Evolutionary conservation across 306 rosid genomes (phyloP).

Genomic region (Lagenaria siceraria): DNA sequence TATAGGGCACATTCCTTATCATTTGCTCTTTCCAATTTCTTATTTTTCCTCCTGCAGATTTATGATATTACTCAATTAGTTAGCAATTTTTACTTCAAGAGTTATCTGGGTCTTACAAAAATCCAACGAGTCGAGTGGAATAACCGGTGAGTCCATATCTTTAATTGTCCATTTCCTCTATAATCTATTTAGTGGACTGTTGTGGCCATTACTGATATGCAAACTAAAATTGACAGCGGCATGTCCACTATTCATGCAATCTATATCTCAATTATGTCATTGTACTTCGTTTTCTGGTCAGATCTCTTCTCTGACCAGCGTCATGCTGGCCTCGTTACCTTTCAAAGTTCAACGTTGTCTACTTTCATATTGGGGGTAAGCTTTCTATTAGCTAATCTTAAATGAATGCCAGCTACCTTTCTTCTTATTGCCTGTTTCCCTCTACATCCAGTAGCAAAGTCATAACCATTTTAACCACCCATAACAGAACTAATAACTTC

Average conservation of each 20-base stretch:
- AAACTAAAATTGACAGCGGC: conserved; percentile 28
- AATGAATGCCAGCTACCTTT: background rate
- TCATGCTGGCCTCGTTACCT: conserved; percentile 31
- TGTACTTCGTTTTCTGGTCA: conserved; percentile 51
- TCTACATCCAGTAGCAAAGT: background rate
- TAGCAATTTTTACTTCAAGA: conserved; percentile 36
- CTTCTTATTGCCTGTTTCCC: background rate
- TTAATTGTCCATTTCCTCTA: background rate
- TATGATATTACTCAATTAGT: conserved; percentile 42
- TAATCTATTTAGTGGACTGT: background rate
- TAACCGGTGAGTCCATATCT: conserved; percentile 30
- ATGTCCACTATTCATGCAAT: conserved; percentile 50
- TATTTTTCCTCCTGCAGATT: conserved; percentile 17
- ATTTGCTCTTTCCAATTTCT: background rate
- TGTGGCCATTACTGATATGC: conserved; percentile 10
- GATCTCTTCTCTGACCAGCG: conserved; percentile 51
- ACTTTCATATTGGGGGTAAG: conserved; percentile 44
- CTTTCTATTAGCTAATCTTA: background rate
- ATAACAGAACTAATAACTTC: background rate
- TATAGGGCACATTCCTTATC: background rate
- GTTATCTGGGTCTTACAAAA: conserved; percentile 40
- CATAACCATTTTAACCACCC: background rate
- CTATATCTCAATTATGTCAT: conserved; percentile 35
- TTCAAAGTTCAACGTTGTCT: conserved; percentile 38
- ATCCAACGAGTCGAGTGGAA: conserved; percentile 51